Conservation (phyloP, 208 protist genomes). For the Trypanosomatidae sp. region DNA sequence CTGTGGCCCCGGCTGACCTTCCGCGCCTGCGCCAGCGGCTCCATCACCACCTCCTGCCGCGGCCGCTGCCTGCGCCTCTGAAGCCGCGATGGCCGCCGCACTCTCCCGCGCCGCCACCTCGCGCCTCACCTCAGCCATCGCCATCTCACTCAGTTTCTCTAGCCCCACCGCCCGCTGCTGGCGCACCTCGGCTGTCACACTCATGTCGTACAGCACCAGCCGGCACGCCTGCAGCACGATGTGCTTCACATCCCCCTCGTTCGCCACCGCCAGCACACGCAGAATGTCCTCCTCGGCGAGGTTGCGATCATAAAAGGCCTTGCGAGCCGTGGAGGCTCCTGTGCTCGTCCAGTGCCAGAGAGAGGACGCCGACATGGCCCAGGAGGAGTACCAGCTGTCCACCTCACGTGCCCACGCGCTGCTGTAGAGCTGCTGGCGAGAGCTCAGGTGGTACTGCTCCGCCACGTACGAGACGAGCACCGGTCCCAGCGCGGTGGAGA, state of each 20-base stretch:
- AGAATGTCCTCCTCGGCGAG: slow-evolving; percentile 41
- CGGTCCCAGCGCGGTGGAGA: slow-evolving; percentile 44
- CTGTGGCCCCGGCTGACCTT: no score
- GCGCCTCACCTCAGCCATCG: slow-evolving; percentile 23
- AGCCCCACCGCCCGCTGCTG: slow-evolving; percentile 28
- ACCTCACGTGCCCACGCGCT: slow-evolving; percentile 36
- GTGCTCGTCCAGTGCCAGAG: slow-evolving; percentile 30
- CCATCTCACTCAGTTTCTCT: slow-evolving; percentile 28
- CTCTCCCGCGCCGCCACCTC: slow-evolving; percentile 23
- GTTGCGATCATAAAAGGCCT: slow-evolving; percentile 18
- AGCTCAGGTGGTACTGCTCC: slow-evolving; percentile 42
- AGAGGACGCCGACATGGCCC: slow-evolving; percentile 21
- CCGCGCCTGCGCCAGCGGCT: no score
- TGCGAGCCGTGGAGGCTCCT: slow-evolving; percentile 15
- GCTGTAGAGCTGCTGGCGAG: slow-evolving; percentile 39
- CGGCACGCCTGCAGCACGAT: slow-evolving; percentile 46
- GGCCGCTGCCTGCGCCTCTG: neutral
- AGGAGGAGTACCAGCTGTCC: slow-evolving; percentile 48
- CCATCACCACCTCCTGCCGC: no score
- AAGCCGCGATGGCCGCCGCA: neutral
- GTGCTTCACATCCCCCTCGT: slow-evolving; percentile 36
- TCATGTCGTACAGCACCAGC: slow-evolving; percentile 44
- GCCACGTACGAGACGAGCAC: slow-evolving; percentile 48
- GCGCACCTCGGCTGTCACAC: slow-evolving; percentile 28
- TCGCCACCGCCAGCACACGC: slow-evolving; percentile 32